phyloP scores from a whole-genome alignment of 306 rosid genomes.

The Leucaena leucocephala region DNA sequence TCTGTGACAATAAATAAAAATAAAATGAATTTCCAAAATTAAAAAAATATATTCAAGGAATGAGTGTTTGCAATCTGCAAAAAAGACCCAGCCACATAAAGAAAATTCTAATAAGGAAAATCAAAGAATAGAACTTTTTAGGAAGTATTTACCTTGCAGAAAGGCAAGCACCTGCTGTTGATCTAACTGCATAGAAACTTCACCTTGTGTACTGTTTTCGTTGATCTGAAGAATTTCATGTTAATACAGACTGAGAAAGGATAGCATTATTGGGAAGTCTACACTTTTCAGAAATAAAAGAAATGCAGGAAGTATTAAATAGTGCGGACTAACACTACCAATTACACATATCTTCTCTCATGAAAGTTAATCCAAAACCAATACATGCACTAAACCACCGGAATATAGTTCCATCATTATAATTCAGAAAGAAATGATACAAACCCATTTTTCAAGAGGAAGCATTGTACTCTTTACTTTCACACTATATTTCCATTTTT shows the following conservation, averaged over 20 bases:
- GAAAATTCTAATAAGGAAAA: conserved; percentile 20
- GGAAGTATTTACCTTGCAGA: conserved; percentile 66
- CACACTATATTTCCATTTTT: conserved; percentile 96
- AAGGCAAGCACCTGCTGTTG: conserved; percentile 68
- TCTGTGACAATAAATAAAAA: conserved; percentile 56
- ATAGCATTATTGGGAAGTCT: neutral
- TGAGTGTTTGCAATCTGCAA: conserved; percentile 20
- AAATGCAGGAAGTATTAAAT: neutral
- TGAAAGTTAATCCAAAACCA: conserved; percentile 31
- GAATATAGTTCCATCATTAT: conserved; percentile 4
- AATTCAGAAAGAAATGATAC: conserved; percentile 43
- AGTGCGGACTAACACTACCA: neutral
- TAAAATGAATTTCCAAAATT: conserved; percentile 26
- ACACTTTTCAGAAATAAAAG: neutral
- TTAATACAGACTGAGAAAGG: conserved; percentile 40
- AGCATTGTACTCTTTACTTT: conserved; percentile 85
- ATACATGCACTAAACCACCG: neutral
- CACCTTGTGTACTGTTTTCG: conserved; percentile 58
- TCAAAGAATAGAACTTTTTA: conserved; percentile 24
- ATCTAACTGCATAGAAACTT: conserved; percentile 58
- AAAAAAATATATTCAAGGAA: conserved; percentile 35
- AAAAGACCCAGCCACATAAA: conserved; percentile 12
- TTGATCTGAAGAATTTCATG: conserved; percentile 56
- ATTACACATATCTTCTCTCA: neutral
- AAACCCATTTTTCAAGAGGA: conserved; percentile 93